Evolutionary conservation across 1,139 yeast species (phyloP).

Genomic region (Pneumocystis canis): DNA sequence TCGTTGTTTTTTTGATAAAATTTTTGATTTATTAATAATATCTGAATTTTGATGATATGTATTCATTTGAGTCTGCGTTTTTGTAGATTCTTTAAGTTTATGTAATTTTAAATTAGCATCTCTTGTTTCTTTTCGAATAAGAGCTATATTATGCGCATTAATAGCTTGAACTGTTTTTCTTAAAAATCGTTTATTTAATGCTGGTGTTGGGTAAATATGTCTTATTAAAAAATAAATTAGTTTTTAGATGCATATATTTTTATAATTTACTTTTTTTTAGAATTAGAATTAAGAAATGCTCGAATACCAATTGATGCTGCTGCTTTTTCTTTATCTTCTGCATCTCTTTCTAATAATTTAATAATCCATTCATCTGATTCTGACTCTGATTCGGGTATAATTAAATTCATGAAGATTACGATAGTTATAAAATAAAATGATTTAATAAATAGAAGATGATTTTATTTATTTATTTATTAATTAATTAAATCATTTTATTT

Average conservation of each 20-base stretch:
- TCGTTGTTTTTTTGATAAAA: not conserved
- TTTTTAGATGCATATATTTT: not conserved
- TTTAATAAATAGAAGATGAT: too few relatives aligned
- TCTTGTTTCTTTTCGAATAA: not conserved
- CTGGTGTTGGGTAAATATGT: not conserved
- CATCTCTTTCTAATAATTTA: slow-evolving; percentile 9
- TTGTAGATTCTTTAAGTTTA: not conserved
- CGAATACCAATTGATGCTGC: not conserved
- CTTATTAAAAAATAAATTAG: not conserved
- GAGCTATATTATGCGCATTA: not conserved
- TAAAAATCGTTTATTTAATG: not conserved
- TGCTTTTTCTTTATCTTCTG: not conserved
- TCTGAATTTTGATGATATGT: too few relatives aligned
- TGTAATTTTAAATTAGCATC: not conserved
- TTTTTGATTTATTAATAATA: too few relatives aligned
- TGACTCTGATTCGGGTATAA: not conserved
- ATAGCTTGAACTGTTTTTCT: not conserved
- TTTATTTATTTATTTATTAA: too few relatives aligned
- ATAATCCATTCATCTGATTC: not conserved
- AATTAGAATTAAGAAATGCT: not conserved
- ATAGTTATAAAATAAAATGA: too few relatives aligned
- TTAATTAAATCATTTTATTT: too few relatives aligned
- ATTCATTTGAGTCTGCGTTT: too few relatives aligned
- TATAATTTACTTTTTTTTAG: not conserved
- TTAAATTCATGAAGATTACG: too few relatives aligned